Evolutionary conservation across 176 grass and related monocot species (phyloP).

Genomic region (Alopecurus myosuroides): DNA sequence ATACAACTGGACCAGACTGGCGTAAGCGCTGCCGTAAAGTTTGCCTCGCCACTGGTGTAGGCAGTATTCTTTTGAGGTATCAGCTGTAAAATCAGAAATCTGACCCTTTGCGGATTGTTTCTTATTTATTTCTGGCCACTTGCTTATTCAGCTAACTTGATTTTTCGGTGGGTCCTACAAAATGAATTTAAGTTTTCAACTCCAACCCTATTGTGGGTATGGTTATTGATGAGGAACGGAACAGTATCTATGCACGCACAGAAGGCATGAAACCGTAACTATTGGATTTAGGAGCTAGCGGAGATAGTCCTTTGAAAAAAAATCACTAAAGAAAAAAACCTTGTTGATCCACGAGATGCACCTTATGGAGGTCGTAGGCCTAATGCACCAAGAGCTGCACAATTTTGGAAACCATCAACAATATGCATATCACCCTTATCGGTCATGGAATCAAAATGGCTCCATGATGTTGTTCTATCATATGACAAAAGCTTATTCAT

Average conservation of each 20-base stretch:
- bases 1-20: slow-evolving; percentile 89
- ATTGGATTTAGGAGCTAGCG: slow-evolving; percentile 86
- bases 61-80: slow-evolving; percentile 88
- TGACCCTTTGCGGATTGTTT: slow-evolving; percentile 6
- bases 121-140: not conserved
- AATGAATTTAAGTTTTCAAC: slow-evolving; percentile 90
- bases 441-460: slow-evolving; percentile 81
- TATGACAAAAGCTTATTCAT: slow-evolving; percentile 90
- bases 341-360: slow-evolving; percentile 79
- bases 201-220: slow-evolving; percentile 87
- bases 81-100: slow-evolving; percentile 10
- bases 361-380: slow-evolving; percentile 59
- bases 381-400: slow-evolving; percentile 52
- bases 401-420: slow-evolving; percentile 63
- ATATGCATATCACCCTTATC: slow-evolving; percentile 74
- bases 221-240: slow-evolving; percentile 86
- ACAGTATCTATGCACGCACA: slow-evolving; percentile 83
- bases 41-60: slow-evolving; percentile 76
- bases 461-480: slow-evolving; percentile 89
- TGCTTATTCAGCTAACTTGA: slow-evolving; percentile 29
- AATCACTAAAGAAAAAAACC: slow-evolving; percentile 86
- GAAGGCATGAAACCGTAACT: slow-evolving; percentile 82
- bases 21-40: slow-evolving; percentile 83
- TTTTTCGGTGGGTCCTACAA: slow-evolving; percentile 86
- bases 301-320: slow-evolving; percentile 72